Evolutionary conservation across 2,329 filamentous ascomycete genomes (phyloP).

Genomic region (Fusarium burgessii): DNA sequence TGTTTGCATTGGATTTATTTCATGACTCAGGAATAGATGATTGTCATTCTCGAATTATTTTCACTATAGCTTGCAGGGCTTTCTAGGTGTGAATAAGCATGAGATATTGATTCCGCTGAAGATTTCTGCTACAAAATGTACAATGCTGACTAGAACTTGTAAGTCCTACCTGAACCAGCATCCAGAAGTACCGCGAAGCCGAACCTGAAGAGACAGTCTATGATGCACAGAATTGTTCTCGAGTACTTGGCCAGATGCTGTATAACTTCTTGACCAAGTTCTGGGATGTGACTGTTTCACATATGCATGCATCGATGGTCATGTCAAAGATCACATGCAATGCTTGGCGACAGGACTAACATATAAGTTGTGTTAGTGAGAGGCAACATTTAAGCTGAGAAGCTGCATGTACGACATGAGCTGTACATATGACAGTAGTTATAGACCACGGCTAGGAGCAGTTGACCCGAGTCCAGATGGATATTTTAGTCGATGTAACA

Average conservation of each 20-base stretch:
- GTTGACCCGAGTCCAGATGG: not conserved
- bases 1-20: not conserved
- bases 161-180: not conserved
- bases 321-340: constrained; percentile 5
- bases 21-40: not conserved
- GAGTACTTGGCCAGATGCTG: not conserved
- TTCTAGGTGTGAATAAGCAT: too few species aligned
- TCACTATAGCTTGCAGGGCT: too few species aligned
- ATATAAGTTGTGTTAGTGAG: constrained; percentile 10
- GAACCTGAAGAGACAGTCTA: not conserved
- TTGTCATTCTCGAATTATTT: not conserved
- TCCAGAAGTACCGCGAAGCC: not conserved
- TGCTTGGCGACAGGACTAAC: constrained; percentile 1
- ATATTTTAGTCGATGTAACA: not conserved
- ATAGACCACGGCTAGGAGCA: not conserved
- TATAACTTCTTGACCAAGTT: constrained; percentile 1
- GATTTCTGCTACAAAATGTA: too few species aligned
- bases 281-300: constrained; percentile 3
- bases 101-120: too few species aligned
- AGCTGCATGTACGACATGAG: not conserved
- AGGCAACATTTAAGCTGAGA: not conserved
- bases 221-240: not conserved
- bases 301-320: not conserved
- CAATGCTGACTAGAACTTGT: not conserved
- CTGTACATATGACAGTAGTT: not conserved